A percentile compares a stretch with the other conserved stretches of the same genome.
Conservation (phyloP, 2,329 filamentous ascomycete species). For the Exserohilum turcica region DNA sequence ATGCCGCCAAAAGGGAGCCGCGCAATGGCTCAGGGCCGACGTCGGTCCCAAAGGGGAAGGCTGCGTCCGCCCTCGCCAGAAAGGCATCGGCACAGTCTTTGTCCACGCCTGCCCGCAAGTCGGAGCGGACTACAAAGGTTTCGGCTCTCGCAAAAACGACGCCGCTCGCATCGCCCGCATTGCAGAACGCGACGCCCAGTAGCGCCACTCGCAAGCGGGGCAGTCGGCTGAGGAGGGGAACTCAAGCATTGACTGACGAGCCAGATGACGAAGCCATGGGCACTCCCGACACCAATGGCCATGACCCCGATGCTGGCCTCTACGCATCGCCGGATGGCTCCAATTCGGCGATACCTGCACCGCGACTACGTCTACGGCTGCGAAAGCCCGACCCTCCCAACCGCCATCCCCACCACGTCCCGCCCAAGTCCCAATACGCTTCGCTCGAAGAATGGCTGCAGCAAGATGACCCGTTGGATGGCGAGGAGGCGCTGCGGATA, state of each 20-base stretch:
- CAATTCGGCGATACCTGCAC: conserved; percentile 28
- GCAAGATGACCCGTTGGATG: conserved; percentile 55
- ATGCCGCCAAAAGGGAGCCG: conserved; percentile 25
- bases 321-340: conserved; percentile 28
- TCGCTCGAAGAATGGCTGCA: conserved; percentile 70
- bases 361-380: conserved; percentile 56
- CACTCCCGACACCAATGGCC: conserved; percentile 19
- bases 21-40: conserved; percentile 27
- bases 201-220: conserved; percentile 26
- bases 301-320: conserved; percentile 29
- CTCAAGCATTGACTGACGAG: conserved; percentile 25
- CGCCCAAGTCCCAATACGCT: conserved; percentile 52
- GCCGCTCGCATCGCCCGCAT: conserved; percentile 25
- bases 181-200: conserved; percentile 24
- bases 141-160: conserved; percentile 22
- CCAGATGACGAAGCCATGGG: conserved; percentile 15
- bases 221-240: conserved; percentile 29
- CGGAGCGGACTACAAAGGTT: conserved; percentile 40
- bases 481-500: conserved; percentile 47
- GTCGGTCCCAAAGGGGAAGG: conserved; percentile 24
- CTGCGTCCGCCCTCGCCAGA: conserved; percentile 22
- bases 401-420: conserved; percentile 58
- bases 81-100: conserved; percentile 29
- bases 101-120: conserved; percentile 38
- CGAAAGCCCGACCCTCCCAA: conserved; percentile 57